These are phyloP conservation scores for Eimeria acervulina DNA, from an alignment of 169 alveolate genomes.

Conservation along the genomic window DNA sequence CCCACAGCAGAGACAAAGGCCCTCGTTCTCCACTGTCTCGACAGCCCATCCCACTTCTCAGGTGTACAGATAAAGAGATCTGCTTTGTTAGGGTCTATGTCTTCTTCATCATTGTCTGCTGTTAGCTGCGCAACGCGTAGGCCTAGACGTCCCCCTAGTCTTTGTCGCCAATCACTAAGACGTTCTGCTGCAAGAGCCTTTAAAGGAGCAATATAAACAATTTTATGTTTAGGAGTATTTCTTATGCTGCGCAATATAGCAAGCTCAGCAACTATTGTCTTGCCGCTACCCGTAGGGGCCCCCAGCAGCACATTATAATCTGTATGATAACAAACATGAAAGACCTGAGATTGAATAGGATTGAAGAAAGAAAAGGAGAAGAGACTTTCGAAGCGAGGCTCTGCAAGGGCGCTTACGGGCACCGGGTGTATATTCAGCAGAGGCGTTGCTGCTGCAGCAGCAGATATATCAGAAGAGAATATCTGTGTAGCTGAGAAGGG, in stretches of 20 bases:
- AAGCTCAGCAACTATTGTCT: slow-evolving; percentile 98
- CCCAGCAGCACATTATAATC: slow-evolving; percentile 98
- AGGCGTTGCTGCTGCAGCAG: slow-evolving; percentile 84
- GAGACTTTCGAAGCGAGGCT: slow-evolving; percentile 81
- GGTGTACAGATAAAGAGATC: slow-evolving; percentile 99
- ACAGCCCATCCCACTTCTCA: slow-evolving; percentile 99
- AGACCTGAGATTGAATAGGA: slow-evolving; percentile 89
- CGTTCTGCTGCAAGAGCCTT: slow-evolving; percentile 98
- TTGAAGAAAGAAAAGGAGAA: slow-evolving; percentile 86
- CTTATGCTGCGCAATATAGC: slow-evolving; percentile 96
- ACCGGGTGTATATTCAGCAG: slow-evolving; percentile 85
- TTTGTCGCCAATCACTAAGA: slow-evolving; percentile 90
- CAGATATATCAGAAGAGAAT: slow-evolving; percentile 74
- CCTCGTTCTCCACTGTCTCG: slow-evolving; percentile 98
- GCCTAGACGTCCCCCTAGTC: slow-evolving; percentile 89
- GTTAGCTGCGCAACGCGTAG: slow-evolving; percentile 97
- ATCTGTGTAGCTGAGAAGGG: slow-evolving; percentile 12
- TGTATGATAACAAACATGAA: slow-evolving; percentile 96
- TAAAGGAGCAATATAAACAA: slow-evolving; percentile 99
- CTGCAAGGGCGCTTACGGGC: slow-evolving; percentile 83
- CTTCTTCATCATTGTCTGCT: slow-evolving; percentile 88
- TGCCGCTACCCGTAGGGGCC: slow-evolving; percentile 99
- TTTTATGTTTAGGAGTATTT: slow-evolving; percentile 91
- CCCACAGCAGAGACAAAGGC: slow-evolving; percentile 96
- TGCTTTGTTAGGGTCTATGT: slow-evolving; percentile 83